A percentile compares a stretch with the other conserved stretches of the same genome.
Conservation (phyloP, 2,329 filamentous ascomycete genomes). For the Claviceps sorghi region DNA sequence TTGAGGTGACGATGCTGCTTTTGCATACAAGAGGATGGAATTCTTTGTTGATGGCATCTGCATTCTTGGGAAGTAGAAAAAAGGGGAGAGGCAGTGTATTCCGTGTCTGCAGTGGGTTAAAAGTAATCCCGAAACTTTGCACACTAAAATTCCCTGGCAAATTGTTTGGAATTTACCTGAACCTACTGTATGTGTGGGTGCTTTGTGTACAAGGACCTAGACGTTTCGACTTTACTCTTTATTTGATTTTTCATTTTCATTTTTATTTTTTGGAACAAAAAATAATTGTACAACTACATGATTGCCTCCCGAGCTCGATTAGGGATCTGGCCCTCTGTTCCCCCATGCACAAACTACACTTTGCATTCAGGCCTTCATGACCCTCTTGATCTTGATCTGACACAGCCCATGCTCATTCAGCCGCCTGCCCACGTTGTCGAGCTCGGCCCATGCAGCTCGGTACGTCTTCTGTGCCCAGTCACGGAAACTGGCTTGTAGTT, state of each 20-base stretch:
- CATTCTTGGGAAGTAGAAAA: too few species aligned
- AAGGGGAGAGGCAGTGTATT: background rate
- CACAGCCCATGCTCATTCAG: conserved; percentile 29
- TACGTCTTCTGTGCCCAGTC: conserved; percentile 58
- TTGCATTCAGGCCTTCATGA: conserved; percentile 30
- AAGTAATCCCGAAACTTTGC: too few species aligned
- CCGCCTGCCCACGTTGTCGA: conserved; percentile 40
- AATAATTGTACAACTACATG: conserved; percentile 14
- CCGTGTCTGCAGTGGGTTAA: too few species aligned
- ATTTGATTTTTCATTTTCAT: too few species aligned
- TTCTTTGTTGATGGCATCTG: too few species aligned
- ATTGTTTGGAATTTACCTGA: too few species aligned
- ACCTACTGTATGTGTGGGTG: too few species aligned
- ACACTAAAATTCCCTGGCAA: too few species aligned
- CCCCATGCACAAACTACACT: conserved; percentile 13
- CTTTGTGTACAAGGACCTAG: conserved; percentile 22
- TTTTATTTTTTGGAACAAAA: conserved; percentile 16
- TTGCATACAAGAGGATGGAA: too few species aligned
- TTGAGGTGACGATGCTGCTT: background rate
- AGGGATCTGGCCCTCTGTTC: conserved; percentile 7
- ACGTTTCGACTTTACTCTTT: conserved; percentile 7
- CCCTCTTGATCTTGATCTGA: conserved; percentile 34
- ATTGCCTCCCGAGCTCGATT: background rate
- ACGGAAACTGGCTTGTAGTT: conserved; percentile 55
- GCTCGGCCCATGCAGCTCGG: conserved; percentile 51